Evolutionary conservation across 805 yeast species (phyloP).

Genomic region (Schwanniomyces vanrijiae): DNA sequence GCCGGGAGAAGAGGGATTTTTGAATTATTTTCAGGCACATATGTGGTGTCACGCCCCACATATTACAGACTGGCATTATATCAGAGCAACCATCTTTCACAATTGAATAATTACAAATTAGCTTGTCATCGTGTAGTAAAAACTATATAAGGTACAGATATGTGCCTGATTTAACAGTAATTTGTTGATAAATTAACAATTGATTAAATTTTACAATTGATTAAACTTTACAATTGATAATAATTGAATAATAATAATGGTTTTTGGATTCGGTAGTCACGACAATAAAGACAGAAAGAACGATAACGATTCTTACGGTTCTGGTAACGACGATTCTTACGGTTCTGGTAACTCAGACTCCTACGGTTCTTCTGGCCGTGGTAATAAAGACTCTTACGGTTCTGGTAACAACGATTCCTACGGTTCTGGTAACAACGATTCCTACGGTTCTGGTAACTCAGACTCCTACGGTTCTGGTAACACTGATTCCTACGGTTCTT

Average conservation of each 20-base stretch:
- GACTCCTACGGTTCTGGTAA: conserved; percentile 16
- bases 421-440: conserved; percentile 16
- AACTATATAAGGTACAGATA: neutral
- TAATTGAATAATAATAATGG: conserved; percentile 21
- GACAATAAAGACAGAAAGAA: conserved; percentile 14
- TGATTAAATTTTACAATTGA: no score
- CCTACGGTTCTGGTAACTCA: conserved; percentile 17
- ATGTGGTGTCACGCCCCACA: neutral
- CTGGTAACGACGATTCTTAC: conserved; percentile 13
- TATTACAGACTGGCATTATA: neutral
- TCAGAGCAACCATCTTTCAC: neutral
- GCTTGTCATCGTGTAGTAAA: no score
- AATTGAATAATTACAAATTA: no score
- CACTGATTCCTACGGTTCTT: conserved; percentile 21
- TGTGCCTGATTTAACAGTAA: no score
- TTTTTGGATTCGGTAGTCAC: conserved; percentile 33
- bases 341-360: conserved; percentile 21
- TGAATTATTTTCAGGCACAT: neutral
- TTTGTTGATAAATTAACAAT: no score
- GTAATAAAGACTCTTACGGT: conserved; percentile 21
- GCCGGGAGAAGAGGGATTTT: neutral
- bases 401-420: conserved; percentile 15
- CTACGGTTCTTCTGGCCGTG: conserved; percentile 17
- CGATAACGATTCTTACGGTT: conserved; percentile 14
- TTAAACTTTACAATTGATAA: neutral